Base-by-base conservation (phyloP, 495 filamentous ascomycete species). In the Letharia lupina region DNA sequence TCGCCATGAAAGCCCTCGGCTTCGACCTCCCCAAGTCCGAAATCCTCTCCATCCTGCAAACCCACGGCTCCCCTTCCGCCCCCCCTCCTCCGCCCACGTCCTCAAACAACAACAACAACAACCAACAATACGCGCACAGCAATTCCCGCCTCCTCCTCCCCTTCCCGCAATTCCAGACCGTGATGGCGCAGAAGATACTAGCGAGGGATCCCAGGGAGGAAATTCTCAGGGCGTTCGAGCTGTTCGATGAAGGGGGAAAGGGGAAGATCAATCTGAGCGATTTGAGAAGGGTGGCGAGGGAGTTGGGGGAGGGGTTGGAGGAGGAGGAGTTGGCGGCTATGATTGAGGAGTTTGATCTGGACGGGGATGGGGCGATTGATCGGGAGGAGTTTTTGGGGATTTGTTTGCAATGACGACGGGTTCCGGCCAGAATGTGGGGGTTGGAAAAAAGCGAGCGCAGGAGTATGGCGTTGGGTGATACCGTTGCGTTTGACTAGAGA, bases 341-440 rank as follows among this genome's bases (percentile, higher is more conserved):
- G 94, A 91, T 98, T 78, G 92, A 96, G 77, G 94, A 98, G 79
- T 98, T 98, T 82, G 94, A 98, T 80, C 79, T 96, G 65, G 89
- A 93, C 74, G 92, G 90, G 0, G 93, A 95, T 70, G 91, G 91
- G 9, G 91, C 87, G 69, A 94, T 98, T 65, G 90, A 86, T 68
- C 80, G 87, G 71, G 93, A 97, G 67, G 93, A 94, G 75, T 98
- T 98, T 81, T 82, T 96, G 66, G 81, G 81, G 40, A 92, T 93
- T 70, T 93, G 89, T 73, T 81, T 82, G 77, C 81, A 82, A 72
- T 82, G 70, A 77, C 0, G 28, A 39, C 4, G 23, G 16, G 9
- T n/a, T 54, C 12, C 3, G 1, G 23, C 6, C 7, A 13, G 10
- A 3, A 4, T 1, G 9, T 6, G 28, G 12, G 28, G 4, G 18